Base-by-base conservation (phyloP, 805 yeast species). In the Candida stauntonica region DNA sequence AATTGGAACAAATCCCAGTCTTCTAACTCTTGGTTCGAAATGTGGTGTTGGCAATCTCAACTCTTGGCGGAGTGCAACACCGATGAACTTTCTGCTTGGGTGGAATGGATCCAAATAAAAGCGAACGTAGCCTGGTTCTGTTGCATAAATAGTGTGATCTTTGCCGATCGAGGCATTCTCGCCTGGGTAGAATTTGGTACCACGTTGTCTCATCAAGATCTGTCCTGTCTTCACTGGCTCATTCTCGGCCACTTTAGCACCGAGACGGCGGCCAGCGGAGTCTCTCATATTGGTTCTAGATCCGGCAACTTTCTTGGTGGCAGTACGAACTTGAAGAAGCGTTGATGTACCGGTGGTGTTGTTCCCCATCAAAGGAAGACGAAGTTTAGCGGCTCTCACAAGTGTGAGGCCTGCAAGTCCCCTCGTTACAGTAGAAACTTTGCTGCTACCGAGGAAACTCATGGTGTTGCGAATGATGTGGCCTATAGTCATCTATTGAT, bases 81-180 rank as follows among this genome's bases (percentile, higher is more conserved):
- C 99, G 47, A 88, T 84, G 57, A 86, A 86, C 57, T 80, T 83
- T 58, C 97, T 79, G 59, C 79, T 77, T 30, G 98, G 97, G 57
- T 93, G 98, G 72, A 93, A 93, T 5, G 99, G 98, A 67, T 93
- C 96, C 44, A 81, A 66, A 63, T 93, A 93, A 64, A 77, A 93
- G 47, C 94, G 76, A 21, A 91, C 97, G 60, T 69, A 87, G 18
- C 99, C 99, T 3, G 96, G 96, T 58, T 93, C 98, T 26, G 70
- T 54, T 4, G 99, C 96, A 61, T 71, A 87, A 23, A 93, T 74
- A 2, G 99, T 91, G 61, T 89, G 97, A 61, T 93, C 98, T 54
- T 78, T 81, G 46, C 99, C 99, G 44, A 91, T 86, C 7, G 79
- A 80, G 9, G 79, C 84, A 52, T 93, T 89, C 50, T 85, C 94